Conservation (phyloP, 768 basidiomycete species). For the Macrocybe gigantea region DNA sequence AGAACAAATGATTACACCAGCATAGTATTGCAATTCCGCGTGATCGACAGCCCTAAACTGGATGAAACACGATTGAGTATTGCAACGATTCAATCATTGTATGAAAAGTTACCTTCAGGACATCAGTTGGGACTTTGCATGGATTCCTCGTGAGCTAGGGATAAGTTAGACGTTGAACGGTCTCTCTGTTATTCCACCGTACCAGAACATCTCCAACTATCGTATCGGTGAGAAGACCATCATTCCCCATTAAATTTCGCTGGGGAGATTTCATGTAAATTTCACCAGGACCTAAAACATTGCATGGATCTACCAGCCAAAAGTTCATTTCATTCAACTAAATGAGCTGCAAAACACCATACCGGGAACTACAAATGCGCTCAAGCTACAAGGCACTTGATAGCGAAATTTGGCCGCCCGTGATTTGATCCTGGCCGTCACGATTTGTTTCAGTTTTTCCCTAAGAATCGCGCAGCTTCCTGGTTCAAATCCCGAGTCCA, state of each 20-base stretch:
- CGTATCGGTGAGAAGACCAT: conserved; percentile 43
- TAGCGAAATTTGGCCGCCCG: conserved; percentile 40
- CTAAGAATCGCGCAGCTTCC: conserved; percentile 39
- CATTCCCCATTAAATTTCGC: conserved; percentile 29
- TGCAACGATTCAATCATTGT: conserved; percentile 46
- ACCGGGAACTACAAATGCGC: conserved; percentile 62
- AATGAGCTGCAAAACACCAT: conserved; percentile 19
- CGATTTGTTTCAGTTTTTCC: conserved; percentile 46
- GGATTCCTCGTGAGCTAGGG: conserved; percentile 54
- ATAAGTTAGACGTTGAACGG: neutral
- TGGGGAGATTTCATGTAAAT: conserved; percentile 50
- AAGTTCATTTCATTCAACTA: neutral
- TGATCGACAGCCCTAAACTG: conserved; percentile 57
- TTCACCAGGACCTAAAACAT: conserved; percentile 46
- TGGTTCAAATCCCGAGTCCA: conserved; percentile 59
- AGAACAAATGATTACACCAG: conserved; percentile 57
- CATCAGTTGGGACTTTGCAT: conserved; percentile 67
- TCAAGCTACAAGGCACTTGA: conserved; percentile 49
- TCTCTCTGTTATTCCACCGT: conserved; percentile 5
- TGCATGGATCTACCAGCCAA: conserved; percentile 39
- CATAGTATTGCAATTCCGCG: conserved; percentile 38
- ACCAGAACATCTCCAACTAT: conserved; percentile 55
- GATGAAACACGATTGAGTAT: conserved; percentile 59
- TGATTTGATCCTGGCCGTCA: conserved; percentile 36
- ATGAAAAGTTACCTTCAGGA: conserved; percentile 43